A percentile compares a stretch with the other conserved stretches of the same genome.
These are phyloP conservation scores for Russula sp. DNA, from an alignment of 768 basidiomycete species.

Conservation along the genomic window DNA sequence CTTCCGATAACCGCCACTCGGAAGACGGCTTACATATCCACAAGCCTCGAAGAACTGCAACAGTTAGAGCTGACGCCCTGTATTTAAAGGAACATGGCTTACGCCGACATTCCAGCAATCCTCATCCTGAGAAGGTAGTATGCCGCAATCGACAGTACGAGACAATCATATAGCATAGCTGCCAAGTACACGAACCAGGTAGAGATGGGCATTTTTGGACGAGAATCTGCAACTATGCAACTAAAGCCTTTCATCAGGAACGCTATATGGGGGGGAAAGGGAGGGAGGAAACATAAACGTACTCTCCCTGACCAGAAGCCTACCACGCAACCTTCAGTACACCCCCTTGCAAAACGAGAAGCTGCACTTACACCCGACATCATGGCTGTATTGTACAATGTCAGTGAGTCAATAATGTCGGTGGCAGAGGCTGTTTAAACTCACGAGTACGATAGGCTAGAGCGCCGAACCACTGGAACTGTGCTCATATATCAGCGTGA, in stretches of 20 bases:
- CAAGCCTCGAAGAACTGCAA: slow-evolving; percentile 25
- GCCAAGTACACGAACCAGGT: neutral
- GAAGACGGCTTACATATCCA: slow-evolving; percentile 20
- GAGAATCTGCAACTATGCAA: too few relatives aligned
- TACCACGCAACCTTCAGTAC: neutral
- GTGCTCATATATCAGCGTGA: neutral
- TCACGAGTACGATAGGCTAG: neutral
- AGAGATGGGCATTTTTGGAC: too few relatives aligned
- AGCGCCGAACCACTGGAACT: neutral
- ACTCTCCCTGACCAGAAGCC: neutral
- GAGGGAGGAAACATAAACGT: neutral
- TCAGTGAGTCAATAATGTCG: neutral
- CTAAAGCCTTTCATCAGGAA: neutral
- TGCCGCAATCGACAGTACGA: neutral
- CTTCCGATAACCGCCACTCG: slow-evolving; percentile 8
- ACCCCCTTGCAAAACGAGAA: neutral
- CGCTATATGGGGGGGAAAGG: neutral
- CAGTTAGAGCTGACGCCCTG: neutral
- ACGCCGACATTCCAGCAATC: neutral
- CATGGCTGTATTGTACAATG: neutral
- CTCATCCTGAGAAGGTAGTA: neutral
- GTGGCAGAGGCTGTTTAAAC: neutral
- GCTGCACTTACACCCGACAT: neutral
- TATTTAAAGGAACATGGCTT: neutral
- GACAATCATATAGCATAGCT: neutral